These are phyloP conservation scores for Saturnispora sanitii DNA, from an alignment of 805 yeast species.

Conservation along the genomic window DNA sequence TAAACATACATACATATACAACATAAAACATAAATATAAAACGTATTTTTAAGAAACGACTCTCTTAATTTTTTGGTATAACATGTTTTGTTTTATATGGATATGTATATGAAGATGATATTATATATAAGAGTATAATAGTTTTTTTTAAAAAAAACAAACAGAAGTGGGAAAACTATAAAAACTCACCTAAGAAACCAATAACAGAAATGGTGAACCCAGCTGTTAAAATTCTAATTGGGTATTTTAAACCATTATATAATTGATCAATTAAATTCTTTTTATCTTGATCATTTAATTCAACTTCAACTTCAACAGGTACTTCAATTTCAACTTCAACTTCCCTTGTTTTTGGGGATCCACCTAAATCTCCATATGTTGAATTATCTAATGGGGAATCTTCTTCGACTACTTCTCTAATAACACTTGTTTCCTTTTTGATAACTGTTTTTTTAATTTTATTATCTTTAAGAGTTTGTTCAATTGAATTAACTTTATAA, in stretches of 20 bases:
- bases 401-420: constrained; percentile 23
- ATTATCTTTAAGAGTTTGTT: constrained; percentile 20
- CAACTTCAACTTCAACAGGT: constrained; percentile 18
- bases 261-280: constrained; percentile 26
- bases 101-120: too few relatives aligned
- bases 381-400: constrained; percentile 37
- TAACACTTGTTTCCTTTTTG: constrained; percentile 18
- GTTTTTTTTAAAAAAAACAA: too few relatives aligned
- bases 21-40: background rate
- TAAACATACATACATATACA: background rate
- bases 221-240: constrained; percentile 30
- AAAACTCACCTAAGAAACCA: constrained; percentile 48
- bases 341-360: constrained; percentile 18
- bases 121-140: too few relatives aligned
- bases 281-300: constrained; percentile 32
- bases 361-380: constrained; percentile 34
- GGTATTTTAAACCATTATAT: constrained; percentile 29
- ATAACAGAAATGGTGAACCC: constrained; percentile 41
- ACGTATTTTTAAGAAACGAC: too few relatives aligned
- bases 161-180: background rate
- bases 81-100: too few relatives aligned
- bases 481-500: constrained; percentile 20
- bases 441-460: constrained; percentile 10
- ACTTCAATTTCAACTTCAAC: constrained; percentile 30
- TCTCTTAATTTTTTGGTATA: too few relatives aligned